Evolutionary conservation across 495 filamentous ascomycete species (phyloP).

Genomic region (Chaetomium fimeti): DNA sequence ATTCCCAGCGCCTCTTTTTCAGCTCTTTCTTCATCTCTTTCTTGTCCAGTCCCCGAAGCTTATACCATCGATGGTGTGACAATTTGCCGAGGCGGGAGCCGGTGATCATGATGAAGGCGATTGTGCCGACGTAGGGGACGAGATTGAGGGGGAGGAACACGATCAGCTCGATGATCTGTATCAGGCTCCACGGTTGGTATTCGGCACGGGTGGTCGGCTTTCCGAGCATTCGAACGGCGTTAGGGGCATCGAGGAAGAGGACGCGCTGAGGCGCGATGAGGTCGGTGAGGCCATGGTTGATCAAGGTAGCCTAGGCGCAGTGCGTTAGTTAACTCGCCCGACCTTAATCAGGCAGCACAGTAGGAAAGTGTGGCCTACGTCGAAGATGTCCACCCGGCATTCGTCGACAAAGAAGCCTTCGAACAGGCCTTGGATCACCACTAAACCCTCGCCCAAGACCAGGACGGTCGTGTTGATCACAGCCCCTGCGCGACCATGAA

Average conservation of each 20-base stretch:
- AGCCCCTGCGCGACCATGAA: conserved; percentile 74
- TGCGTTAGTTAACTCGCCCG: conserved; percentile 17
- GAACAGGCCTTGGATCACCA: conserved; percentile 73
- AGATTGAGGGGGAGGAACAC: conserved; percentile 83
- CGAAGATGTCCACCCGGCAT: conserved; percentile 86
- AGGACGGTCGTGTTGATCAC: conserved; percentile 73
- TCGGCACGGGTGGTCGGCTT: conserved; percentile 65
- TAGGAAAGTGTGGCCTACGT: conserved; percentile 55
- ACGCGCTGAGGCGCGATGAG: conserved; percentile 71
- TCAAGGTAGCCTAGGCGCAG: conserved; percentile 43
- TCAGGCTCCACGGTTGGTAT: conserved; percentile 66
- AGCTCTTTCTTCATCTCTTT: conserved; percentile 64
- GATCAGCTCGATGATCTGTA: conserved; percentile 76
- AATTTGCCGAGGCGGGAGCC: conserved; percentile 58
- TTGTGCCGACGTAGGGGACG: conserved; percentile 79
- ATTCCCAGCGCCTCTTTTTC: conserved; percentile 65
- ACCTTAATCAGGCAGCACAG: not conserved
- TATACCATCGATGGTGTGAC: conserved; percentile 71
- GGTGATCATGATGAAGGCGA: conserved; percentile 72
- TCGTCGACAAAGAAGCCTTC: conserved; percentile 81
- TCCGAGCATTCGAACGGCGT: conserved; percentile 69
- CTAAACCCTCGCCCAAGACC: conserved; percentile 76
- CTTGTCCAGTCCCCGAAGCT: conserved; percentile 68
- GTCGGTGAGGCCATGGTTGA: conserved; percentile 50
- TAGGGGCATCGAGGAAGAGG: conserved; percentile 59